phyloP scores from a whole-genome alignment of 2,329 filamentous ascomycete species.

The Didymella exigua region DNA sequence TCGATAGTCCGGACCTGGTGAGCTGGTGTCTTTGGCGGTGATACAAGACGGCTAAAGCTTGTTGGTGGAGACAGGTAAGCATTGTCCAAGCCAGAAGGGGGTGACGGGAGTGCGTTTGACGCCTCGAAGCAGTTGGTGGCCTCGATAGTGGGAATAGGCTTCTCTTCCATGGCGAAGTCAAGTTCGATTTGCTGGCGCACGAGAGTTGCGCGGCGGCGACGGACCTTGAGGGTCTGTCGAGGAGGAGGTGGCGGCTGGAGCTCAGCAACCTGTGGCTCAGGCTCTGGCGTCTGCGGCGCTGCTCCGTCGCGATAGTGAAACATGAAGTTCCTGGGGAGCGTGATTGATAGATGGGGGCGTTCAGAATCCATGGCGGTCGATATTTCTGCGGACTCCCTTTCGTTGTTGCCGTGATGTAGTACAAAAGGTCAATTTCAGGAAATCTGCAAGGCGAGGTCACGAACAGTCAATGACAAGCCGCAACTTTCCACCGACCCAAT shows the following conservation, averaged over 20 bases:
- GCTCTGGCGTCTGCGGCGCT: slow-evolving; percentile 55
- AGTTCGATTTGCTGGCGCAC: slow-evolving; percentile 32
- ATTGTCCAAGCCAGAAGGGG: slow-evolving; percentile 37
- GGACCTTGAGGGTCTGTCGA: slow-evolving; percentile 56
- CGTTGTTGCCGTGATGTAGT: slow-evolving; percentile 12
- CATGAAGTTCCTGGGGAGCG: slow-evolving; percentile 57
- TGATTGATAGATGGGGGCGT: slow-evolving; percentile 56
- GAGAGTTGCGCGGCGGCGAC: slow-evolving; percentile 51
- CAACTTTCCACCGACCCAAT: slow-evolving; percentile 21
- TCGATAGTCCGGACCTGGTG: slow-evolving; percentile 46
- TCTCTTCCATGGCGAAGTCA: slow-evolving; percentile 35
- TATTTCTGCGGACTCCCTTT: slow-evolving; percentile 8
- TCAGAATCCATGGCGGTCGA: slow-evolving; percentile 46
- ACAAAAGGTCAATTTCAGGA: slow-evolving; percentile 24
- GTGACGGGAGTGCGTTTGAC: slow-evolving; percentile 32
- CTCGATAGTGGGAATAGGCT: slow-evolving; percentile 58
- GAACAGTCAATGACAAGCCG: slow-evolving; percentile 21
- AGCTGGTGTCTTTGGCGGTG: slow-evolving; percentile 57
- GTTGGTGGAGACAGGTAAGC: slow-evolving; percentile 52
- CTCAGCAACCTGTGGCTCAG: slow-evolving; percentile 45
- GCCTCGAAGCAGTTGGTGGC: slow-evolving; percentile 48
- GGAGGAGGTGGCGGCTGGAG: slow-evolving; percentile 52
- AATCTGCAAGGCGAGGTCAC: slow-evolving; percentile 34
- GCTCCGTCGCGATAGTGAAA: slow-evolving; percentile 56
- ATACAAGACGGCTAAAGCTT: slow-evolving; percentile 47